Conservation (phyloP, 2,329 filamentous ascomycete genomes). For the Cladosporium sp. region DNA sequence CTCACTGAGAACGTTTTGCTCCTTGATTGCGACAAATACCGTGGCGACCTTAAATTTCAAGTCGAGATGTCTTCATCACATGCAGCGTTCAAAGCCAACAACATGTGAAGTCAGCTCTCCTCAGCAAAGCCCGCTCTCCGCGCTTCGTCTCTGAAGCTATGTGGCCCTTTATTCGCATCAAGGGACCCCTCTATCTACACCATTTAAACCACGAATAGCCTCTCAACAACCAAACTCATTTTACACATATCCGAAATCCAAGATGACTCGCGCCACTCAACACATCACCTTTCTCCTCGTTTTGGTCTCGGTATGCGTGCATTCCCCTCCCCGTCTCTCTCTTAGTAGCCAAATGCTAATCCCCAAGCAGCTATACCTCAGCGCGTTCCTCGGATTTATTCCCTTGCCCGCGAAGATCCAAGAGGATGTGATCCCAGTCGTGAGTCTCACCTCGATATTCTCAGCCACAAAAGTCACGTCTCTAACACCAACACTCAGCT, state of each 20-base stretch:
- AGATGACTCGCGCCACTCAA: conserved; percentile 86
- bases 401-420: conserved; percentile 75
- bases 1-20: not conserved
- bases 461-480: not conserved
- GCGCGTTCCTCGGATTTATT: conserved; percentile 77
- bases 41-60: not conserved
- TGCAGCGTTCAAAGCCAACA: no score
- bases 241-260: conserved; percentile 32
- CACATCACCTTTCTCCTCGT: conserved; percentile 83
- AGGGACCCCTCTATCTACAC: not conserved
- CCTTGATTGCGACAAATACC: not conserved
- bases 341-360: not conserved
- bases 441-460: conserved; percentile 51
- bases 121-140: not conserved
- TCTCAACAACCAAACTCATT: not conserved
- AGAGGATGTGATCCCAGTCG: conserved; percentile 81
- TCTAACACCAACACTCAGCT: conserved; percentile 53
- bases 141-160: not conserved
- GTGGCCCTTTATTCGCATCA: no score
- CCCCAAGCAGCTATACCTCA: conserved; percentile 71
- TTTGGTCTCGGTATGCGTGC: conserved; percentile 68
- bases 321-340: conserved; percentile 3
- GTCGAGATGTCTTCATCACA: no score
- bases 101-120: conserved; percentile 1
- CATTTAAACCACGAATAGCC: not conserved